A percentile compares a stretch with the other conserved stretches of the same genome.
Evolutionary conservation across 1,284 basidiomycete species (phyloP).

Genomic region (Schizopora paradoxa): DNA sequence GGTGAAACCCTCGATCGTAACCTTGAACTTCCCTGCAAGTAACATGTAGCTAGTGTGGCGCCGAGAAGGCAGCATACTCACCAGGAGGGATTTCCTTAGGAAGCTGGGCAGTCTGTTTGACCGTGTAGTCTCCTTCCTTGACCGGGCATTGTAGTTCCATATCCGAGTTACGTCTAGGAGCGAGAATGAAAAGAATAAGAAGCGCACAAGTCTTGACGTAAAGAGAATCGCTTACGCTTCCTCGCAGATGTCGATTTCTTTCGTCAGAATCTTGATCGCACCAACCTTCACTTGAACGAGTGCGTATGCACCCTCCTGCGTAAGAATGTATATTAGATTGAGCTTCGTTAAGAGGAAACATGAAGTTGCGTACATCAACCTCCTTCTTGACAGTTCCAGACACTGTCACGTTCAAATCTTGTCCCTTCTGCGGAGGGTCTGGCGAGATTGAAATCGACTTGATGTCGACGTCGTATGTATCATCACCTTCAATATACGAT

Average conservation of each 20-base stretch:
- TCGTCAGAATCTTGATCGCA: slow-evolving; percentile 76
- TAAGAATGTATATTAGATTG: slow-evolving; percentile 1
- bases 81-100: slow-evolving; percentile 89
- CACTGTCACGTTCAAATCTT: slow-evolving; percentile 79
- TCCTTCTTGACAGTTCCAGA: slow-evolving; percentile 50
- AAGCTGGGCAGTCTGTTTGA: slow-evolving; percentile 75
- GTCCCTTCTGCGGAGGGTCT: slow-evolving; percentile 79
- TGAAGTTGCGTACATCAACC: slow-evolving; percentile 59
- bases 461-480: slow-evolving; percentile 50
- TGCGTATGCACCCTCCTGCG: slow-evolving; percentile 84
- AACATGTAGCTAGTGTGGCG: slow-evolving; percentile 7
- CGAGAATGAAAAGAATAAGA: slow-evolving; percentile 14
- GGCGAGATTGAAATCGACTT: slow-evolving; percentile 66
- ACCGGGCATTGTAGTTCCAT: slow-evolving; percentile 77
- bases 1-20: slow-evolving; percentile 72
- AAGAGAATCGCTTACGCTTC: slow-evolving; percentile 70
- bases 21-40: slow-evolving; percentile 75
- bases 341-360: background rate
- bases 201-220: slow-evolving; percentile 11
- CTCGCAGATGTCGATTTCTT: slow-evolving; percentile 82
- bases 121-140: slow-evolving; percentile 58
- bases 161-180: slow-evolving; percentile 66
- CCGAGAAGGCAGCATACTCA: slow-evolving; percentile 30
- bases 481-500: slow-evolving; percentile 34
- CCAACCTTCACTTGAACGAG: slow-evolving; percentile 88